Percentiles rank a stretch among this genome's conserved stretches.
These are phyloP conservation scores for Rosa chinensis DNA, from an alignment of 306 rosid species.

Conservation along the genomic window DNA sequence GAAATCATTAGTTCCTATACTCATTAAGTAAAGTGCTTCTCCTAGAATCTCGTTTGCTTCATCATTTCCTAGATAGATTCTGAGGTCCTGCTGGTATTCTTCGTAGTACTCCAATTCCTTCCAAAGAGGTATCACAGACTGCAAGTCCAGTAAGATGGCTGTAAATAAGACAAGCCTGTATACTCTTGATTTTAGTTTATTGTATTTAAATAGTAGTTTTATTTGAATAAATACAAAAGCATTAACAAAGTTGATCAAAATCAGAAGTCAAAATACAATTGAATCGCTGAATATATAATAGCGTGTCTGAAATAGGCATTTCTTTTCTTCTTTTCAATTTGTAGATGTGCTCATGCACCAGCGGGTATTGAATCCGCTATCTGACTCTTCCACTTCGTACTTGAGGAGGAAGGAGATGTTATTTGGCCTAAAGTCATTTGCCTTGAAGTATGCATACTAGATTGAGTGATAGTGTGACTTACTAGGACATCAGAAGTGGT, in stretches of 20 bases:
- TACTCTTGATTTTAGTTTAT: not conserved
- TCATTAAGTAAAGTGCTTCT: constrained; percentile 47
- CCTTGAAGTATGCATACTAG: not conserved
- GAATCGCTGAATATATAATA: not conserved
- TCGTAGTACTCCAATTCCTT: constrained; percentile 53
- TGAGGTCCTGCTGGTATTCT: constrained; percentile 47
- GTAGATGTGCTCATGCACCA: not conserved
- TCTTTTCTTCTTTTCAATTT: not conserved
- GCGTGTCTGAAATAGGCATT: not conserved
- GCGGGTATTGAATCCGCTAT: not conserved
- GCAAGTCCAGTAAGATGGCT: constrained; percentile 14
- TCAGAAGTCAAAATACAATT: not conserved
- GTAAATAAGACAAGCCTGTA: not conserved
- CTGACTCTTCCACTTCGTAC: not conserved
- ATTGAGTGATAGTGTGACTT: constrained; percentile 28
- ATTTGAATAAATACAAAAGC: not conserved
- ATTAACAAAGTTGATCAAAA: not conserved
- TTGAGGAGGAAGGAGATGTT: not conserved
- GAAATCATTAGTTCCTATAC: constrained; percentile 66
- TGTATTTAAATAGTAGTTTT: not conserved
- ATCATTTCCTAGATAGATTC: constrained; percentile 40
- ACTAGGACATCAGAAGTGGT: constrained; percentile 55
- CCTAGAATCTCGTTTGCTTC: constrained; percentile 39
- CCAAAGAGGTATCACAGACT: constrained; percentile 68
- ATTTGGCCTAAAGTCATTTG: not conserved